A percentile compares a stretch with the other conserved stretches of the same genome.
Evolutionary conservation across 2,329 filamentous ascomycete genomes (phyloP).

Genomic region (Penicillium polonicum): DNA sequence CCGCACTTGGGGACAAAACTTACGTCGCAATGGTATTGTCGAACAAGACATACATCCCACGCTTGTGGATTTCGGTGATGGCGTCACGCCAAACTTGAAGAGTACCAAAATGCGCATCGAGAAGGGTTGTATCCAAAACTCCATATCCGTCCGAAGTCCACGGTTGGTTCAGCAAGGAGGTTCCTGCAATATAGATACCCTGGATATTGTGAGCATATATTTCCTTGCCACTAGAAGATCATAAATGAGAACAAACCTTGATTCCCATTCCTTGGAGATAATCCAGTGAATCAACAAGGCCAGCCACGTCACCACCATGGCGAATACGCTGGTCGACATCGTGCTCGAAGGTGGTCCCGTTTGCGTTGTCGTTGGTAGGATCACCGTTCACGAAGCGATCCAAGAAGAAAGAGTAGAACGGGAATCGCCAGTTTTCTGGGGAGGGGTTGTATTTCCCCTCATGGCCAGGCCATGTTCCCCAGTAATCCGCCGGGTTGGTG

Average conservation of each 20-base stretch:
- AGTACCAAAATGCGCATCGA: constrained; percentile 62
- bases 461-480: constrained; percentile 54
- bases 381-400: constrained; percentile 66
- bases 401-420: constrained; percentile 64
- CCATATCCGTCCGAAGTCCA: constrained; percentile 63
- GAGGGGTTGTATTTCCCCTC: constrained; percentile 48
- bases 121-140: constrained; percentile 60
- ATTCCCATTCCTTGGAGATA: constrained; percentile 65
- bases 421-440: constrained; percentile 63
- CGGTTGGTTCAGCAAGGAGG: constrained; percentile 62
- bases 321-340: constrained; percentile 61
- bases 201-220: constrained; percentile 27
- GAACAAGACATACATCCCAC: constrained; percentile 64
- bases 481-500: constrained; percentile 56
- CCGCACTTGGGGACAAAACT: constrained; percentile 22
- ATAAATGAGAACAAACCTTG: constrained; percentile 44
- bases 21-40: constrained; percentile 66
- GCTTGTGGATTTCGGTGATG: constrained; percentile 59
- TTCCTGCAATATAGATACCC: constrained; percentile 63
- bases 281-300: constrained; percentile 60
- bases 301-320: constrained; percentile 60
- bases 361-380: constrained; percentile 61
- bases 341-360: constrained; percentile 60
- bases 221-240: background rate
- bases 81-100: constrained; percentile 58